Evolutionary conservation across 1,139 yeast genomes (phyloP).

Genomic region (Suhomyces guaymorum): DNA sequence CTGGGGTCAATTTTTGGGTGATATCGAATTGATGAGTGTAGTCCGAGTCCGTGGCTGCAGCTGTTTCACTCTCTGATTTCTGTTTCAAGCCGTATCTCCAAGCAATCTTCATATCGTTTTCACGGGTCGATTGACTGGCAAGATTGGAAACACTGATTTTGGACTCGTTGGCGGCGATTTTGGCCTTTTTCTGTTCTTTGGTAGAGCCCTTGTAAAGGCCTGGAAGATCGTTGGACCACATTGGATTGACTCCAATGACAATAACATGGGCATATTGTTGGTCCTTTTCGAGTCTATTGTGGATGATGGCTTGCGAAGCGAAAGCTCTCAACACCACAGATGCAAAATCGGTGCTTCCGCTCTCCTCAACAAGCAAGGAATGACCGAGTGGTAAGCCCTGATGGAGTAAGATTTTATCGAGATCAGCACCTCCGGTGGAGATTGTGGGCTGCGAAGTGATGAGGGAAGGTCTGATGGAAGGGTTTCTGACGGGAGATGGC

Average conservation of each 20-base stretch:
- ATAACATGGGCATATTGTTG: conserved; percentile 57
- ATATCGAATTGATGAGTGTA: conserved; percentile 75
- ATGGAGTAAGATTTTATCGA: conserved; percentile 76
- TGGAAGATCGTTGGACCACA: conserved; percentile 76
- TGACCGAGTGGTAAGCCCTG: conserved; percentile 84
- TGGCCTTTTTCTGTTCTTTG: conserved; percentile 63
- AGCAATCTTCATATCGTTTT: conserved; percentile 69
- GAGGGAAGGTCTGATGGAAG: conserved; percentile 74
- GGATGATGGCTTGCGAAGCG: conserved; percentile 79
- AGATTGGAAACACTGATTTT: conserved; percentile 70
- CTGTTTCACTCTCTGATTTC: conserved; percentile 28
- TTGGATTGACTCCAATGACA: conserved; percentile 60
- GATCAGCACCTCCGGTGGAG: conserved; percentile 74
- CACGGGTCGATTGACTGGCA: conserved; percentile 23
- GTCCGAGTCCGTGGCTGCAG: conserved; percentile 9
- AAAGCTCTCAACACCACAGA: conserved; percentile 70
- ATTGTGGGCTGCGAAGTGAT: conserved; percentile 73
- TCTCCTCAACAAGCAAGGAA: conserved; percentile 72
- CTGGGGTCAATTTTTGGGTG: conserved; percentile 66
- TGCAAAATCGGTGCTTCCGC: conserved; percentile 86
- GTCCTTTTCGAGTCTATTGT: conserved; percentile 51
- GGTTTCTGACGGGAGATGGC: conserved; percentile 33
- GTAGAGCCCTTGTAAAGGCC: conserved; percentile 74
- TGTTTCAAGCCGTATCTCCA: conserved; percentile 79
- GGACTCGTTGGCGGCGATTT: conserved; percentile 57